Conservation (phyloP, 371 early-diverging fungal species). For the Mortierella sp. region DNA sequence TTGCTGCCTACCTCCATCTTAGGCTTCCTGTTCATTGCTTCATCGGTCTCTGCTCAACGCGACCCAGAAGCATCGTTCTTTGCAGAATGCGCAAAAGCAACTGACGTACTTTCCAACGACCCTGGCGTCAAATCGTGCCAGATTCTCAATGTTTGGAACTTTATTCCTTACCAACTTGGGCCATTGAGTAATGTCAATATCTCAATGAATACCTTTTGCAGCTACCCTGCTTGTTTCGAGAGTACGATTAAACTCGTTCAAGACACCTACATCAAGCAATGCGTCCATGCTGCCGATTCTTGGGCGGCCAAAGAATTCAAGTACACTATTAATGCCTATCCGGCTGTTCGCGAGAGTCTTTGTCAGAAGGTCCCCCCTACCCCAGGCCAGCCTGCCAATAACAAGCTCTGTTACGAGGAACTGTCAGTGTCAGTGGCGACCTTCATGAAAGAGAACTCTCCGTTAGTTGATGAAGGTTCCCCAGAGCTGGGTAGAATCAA, state of each 20-base stretch:
- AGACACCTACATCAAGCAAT: slow-evolving; percentile 36
- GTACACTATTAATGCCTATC: slow-evolving; percentile 21
- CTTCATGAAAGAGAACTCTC: slow-evolving; percentile 21
- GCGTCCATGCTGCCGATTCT: slow-evolving; percentile 26
- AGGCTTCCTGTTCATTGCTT: slow-evolving; percentile 4
- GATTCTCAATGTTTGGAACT: slow-evolving; percentile 16
- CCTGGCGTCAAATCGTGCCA: slow-evolving; percentile 34
- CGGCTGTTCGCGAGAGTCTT: slow-evolving; percentile 26
- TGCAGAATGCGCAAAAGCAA: too few species aligned
- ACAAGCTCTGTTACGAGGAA: slow-evolving; percentile 34
- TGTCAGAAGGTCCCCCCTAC: slow-evolving; percentile 22
- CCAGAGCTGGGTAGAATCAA: slow-evolving; percentile 15
- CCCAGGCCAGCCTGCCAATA: slow-evolving; percentile 7
- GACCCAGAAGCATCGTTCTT: too few species aligned
- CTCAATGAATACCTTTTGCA: slow-evolving; percentile 25
- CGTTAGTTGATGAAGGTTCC: slow-evolving; percentile 22
- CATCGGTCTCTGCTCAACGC: slow-evolving; percentile 18
- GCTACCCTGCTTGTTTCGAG: slow-evolving; percentile 22
- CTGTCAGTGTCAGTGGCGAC: slow-evolving; percentile 14
- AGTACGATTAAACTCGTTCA: slow-evolving; percentile 27
- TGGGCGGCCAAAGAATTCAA: slow-evolving; percentile 19
- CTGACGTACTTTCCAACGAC: slow-evolving; percentile 23
- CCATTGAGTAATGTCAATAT: slow-evolving; percentile 27
- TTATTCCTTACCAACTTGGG: slow-evolving; percentile 17
- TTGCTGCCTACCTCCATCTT: too few species aligned